Base-by-base conservation (phyloP, 192 early-diverging fungal species). In the Gryganskiella cystojenkinii region DNA sequence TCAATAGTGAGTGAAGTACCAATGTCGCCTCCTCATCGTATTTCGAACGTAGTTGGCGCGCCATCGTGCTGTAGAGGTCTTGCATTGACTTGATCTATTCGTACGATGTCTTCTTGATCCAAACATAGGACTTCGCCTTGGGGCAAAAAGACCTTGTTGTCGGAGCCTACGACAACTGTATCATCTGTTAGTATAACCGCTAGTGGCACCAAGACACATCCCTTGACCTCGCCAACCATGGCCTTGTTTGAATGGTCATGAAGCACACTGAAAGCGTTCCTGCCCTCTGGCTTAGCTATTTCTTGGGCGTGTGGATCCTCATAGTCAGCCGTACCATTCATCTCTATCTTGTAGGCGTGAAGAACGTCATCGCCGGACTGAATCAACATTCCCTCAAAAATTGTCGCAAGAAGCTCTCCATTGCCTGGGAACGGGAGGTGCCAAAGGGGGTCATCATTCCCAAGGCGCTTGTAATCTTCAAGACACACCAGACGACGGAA, bases 1-100 rank as follows among this genome's bases (percentile, higher is more conserved):
- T 46, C 45, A 53, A 65, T 53, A 45, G 62, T 37, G 52, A 49
- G 54, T 53, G 54, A 50, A 44, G 22, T 17, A 25, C 52, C 43
- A 64, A 54, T n/a, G 43, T 65, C 53, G 42, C 24, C 63, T 65
- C 40, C 42, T 46, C 52, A 45, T 58, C 65, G 58, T 45, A 67
- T 67, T 67, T 67, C 2, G 56, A 67, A 30, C 56, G 64, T 17
- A 66, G 47, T 51, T 67, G 65, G 56, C 34, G 65, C 33, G 56
- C 55, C 54, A 58, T 67, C 35, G 45, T 47, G 45, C 58, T 67
- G 37, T 40, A 40, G 13, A 40, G 37, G 37, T 13, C 37, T 40
- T 40, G 5, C 5, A 40, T 5, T 13, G 45, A 17, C 20, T n/a
- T n/a, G n/a, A n/a, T n/a, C n/a, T n/a, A n/a, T n/a, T n/a, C n/a